Evolutionary conservation across 768 basidiomycete species (phyloP).

Genomic region (Chlorophyllum brunneum): DNA sequence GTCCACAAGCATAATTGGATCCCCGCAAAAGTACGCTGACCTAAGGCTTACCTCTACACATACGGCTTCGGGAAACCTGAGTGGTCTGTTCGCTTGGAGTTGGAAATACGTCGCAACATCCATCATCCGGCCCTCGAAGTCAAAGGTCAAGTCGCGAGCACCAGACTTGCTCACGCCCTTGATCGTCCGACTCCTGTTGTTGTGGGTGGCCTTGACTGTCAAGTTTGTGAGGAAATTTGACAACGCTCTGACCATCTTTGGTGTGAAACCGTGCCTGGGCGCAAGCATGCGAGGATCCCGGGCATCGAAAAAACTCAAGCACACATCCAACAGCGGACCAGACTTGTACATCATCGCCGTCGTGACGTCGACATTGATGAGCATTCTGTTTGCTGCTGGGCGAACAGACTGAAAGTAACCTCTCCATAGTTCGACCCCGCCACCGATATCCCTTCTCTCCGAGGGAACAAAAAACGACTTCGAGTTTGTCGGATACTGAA

Average conservation of each 20-base stretch:
- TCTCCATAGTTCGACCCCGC: slow-evolving; percentile 69
- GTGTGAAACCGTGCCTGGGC: slow-evolving; percentile 40
- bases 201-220: slow-evolving; percentile 34
- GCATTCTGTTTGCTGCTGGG: slow-evolving; percentile 60
- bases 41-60: slow-evolving; percentile 58
- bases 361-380: slow-evolving; percentile 79
- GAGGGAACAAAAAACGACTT: slow-evolving; percentile 70
- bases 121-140: slow-evolving; percentile 49
- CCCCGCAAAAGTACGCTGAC: not conserved
- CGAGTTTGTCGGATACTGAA: slow-evolving; percentile 70
- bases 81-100: slow-evolving; percentile 43
- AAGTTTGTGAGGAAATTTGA: slow-evolving; percentile 37
- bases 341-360: slow-evolving; percentile 75
- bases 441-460: slow-evolving; percentile 54
- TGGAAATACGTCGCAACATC: slow-evolving; percentile 63
- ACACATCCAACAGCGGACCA: slow-evolving; percentile 55
- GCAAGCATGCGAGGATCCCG: slow-evolving; percentile 22
- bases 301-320: slow-evolving; percentile 48
- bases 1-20: not conserved
- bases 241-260: slow-evolving; percentile 48
- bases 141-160: slow-evolving; percentile 53
- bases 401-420: slow-evolving; percentile 82
- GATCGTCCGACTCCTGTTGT: slow-evolving; percentile 39
- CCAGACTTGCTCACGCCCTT: slow-evolving; percentile 54
- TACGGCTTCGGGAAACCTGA: slow-evolving; percentile 58